These are phyloP conservation scores for Amphibolis antarctica DNA, from an alignment of 106 monocot species.

Conservation along the genomic window DNA sequence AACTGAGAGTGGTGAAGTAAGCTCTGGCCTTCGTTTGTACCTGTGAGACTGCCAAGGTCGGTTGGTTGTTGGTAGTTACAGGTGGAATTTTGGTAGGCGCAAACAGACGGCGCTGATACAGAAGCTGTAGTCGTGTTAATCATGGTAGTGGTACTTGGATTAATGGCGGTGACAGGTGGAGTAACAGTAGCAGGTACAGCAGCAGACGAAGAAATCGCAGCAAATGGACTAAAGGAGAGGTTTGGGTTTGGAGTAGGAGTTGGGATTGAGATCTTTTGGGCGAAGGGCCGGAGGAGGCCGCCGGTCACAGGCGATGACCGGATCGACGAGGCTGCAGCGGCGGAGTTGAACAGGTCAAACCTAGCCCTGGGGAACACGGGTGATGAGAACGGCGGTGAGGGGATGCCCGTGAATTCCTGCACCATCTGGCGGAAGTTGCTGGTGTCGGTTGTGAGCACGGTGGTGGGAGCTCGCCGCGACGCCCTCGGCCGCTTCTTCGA, in stretches of 20 bases:
- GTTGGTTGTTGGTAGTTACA: conserved; percentile 12
- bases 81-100: background rate
- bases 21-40: conserved; percentile 5
- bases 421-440: conserved; percentile 95
- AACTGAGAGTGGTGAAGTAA: conserved; percentile 6
- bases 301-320: background rate
- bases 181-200: background rate
- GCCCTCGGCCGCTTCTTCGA: conserved; percentile 68
- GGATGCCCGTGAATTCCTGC: conserved; percentile 91
- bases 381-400: conserved; percentile 44
- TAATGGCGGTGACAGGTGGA: conserved; percentile 6
- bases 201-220: conserved; percentile 3
- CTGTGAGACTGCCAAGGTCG: background rate
- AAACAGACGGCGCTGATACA: background rate
- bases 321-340: conserved; percentile 3
- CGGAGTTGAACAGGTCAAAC: conserved; percentile 25
- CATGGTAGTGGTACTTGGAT: background rate
- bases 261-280: conserved; percentile 15
- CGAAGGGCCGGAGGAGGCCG: conserved; percentile 38
- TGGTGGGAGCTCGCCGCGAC: conserved; percentile 66
- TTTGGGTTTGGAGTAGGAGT: background rate
- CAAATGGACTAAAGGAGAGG: background rate
- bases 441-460: conserved; percentile 84
- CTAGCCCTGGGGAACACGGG: conserved; percentile 23
- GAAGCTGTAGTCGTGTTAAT: background rate